These are phyloP conservation scores for Leccinum broughii DNA, from an alignment of 768 basidiomycete genomes.

Conservation along the genomic window DNA sequence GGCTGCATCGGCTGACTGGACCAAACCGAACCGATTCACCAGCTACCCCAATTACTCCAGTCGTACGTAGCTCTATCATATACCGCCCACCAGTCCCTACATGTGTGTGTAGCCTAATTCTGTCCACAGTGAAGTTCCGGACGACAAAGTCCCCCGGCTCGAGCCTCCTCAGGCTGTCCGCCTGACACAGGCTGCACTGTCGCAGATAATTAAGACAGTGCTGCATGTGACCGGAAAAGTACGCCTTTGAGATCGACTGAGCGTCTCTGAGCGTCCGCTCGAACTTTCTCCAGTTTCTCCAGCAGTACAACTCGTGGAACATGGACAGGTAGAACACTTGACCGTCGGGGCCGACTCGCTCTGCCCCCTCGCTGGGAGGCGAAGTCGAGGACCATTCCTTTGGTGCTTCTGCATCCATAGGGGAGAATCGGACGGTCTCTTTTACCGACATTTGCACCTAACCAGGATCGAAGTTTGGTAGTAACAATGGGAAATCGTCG, in stretches of 20 bases:
- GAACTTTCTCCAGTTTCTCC: not conserved
- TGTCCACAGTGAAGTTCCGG: not conserved
- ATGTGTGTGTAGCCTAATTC: not conserved
- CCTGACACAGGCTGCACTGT: conserved; percentile 1
- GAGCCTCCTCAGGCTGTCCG: not conserved
- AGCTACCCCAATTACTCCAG: not conserved
- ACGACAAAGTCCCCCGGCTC: not conserved
- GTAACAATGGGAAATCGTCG: not conserved
- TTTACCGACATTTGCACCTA: not conserved
- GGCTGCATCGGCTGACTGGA: no score
- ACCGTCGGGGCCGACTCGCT: not conserved
- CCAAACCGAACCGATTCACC: no score
- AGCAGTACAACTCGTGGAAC: not conserved
- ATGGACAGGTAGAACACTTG: not conserved
- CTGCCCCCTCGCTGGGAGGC: not conserved
- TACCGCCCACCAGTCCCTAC: not conserved
- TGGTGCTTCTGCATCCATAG: not conserved
- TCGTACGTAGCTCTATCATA: conserved; percentile 1
- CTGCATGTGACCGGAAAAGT: not conserved
- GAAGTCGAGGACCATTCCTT: not conserved
- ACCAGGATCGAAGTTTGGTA: not conserved
- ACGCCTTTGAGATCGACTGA: not conserved
- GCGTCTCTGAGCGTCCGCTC: not conserved
- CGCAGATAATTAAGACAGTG: conserved; percentile 1
- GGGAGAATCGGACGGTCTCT: not conserved